Conservation (phyloP, 2,329 filamentous ascomycete species). For the Nigrospora sphaerica region DNA sequence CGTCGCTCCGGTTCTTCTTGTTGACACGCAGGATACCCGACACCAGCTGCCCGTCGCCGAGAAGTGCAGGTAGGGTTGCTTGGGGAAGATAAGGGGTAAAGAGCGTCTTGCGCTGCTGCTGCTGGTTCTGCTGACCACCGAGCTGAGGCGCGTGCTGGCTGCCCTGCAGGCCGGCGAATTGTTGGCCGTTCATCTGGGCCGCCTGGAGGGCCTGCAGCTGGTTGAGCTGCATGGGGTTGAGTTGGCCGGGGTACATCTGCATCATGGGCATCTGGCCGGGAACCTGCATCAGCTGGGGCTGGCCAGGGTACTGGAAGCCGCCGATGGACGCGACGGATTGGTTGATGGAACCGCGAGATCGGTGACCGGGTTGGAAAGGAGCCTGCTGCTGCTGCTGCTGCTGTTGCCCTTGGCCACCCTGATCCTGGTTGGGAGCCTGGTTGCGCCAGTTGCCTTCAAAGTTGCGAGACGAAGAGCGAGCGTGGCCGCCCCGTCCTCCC, state of each 20-base stretch:
- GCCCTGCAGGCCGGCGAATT: constrained; percentile 58
- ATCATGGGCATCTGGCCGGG: constrained; percentile 80
- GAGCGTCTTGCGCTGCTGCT: constrained; percentile 93
- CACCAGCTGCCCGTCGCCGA: constrained; percentile 88
- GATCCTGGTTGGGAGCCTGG: constrained; percentile 54
- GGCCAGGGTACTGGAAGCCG: constrained; percentile 80
- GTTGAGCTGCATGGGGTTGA: constrained; percentile 80
- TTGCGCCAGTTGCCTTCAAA: constrained; percentile 98
- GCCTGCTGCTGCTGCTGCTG: constrained; percentile 45
- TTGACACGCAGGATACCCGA: constrained; percentile 96
- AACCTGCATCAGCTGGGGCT: constrained; percentile 82
- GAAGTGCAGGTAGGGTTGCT: constrained; percentile 81
- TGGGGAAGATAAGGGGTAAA: constrained; percentile 98
- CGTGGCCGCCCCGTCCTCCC: constrained; percentile 55
- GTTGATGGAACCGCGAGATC: constrained; percentile 75
- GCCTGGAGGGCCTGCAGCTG: constrained; percentile 91
- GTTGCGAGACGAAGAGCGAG: constrained; percentile 78
- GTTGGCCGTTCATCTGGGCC: constrained; percentile 73
- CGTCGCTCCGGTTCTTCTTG: constrained; percentile 99
- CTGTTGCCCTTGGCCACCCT: constrained; percentile 43
- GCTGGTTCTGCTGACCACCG: constrained; percentile 63
- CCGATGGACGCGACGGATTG: constrained; percentile 79
- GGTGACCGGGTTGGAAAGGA: constrained; percentile 88
- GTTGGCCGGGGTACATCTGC: constrained; percentile 75
- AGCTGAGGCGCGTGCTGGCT: constrained; percentile 67